These are phyloP conservation scores for Eucalyptus melliodora DNA, from an alignment of 345 rosid species.

Conservation along the genomic window DNA sequence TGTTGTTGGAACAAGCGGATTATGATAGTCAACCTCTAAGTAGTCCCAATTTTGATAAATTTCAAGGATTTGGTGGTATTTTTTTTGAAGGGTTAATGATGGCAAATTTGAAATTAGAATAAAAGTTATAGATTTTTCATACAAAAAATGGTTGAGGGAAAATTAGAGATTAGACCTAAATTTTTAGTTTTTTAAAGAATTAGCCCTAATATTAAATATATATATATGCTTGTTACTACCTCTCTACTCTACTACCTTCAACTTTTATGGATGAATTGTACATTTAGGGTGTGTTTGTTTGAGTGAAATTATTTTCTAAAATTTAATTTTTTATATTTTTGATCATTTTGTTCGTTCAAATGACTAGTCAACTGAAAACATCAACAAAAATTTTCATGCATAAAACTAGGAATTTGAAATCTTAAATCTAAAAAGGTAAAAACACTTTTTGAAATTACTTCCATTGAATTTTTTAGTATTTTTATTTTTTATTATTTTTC, in stretches of 20 bases:
- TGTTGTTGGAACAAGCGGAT: accelerated
- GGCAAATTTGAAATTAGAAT: not conserved
- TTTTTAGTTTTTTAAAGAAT: not conserved
- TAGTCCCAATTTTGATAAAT: accelerated
- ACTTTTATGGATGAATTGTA: not conserved
- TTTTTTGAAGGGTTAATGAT: not conserved
- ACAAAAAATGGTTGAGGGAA: not conserved
- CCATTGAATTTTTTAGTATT: too few species aligned
- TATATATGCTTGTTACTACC: not conserved
- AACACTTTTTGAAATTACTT: too few species aligned
- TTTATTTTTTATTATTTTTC: too few species aligned
- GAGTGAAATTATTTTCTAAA: too few species aligned
- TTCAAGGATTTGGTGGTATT: not conserved
- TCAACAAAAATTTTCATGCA: too few species aligned
- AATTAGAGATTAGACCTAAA: not conserved
- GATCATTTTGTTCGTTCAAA: accelerated
- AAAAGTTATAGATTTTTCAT: not conserved
- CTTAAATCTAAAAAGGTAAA: too few species aligned
- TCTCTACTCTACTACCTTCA: not conserved
- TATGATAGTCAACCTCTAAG: not conserved
- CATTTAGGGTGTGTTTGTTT: not conserved
- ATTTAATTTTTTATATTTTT: too few species aligned
- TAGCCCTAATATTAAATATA: not conserved
- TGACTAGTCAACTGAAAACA: too few species aligned
- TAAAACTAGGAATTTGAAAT: too few species aligned